Evolutionary conservation across 805 yeast genomes (phyloP), one percentile per base, ranked within the genome.

Genomic region (Spathaspora gorwiae): DNA sequence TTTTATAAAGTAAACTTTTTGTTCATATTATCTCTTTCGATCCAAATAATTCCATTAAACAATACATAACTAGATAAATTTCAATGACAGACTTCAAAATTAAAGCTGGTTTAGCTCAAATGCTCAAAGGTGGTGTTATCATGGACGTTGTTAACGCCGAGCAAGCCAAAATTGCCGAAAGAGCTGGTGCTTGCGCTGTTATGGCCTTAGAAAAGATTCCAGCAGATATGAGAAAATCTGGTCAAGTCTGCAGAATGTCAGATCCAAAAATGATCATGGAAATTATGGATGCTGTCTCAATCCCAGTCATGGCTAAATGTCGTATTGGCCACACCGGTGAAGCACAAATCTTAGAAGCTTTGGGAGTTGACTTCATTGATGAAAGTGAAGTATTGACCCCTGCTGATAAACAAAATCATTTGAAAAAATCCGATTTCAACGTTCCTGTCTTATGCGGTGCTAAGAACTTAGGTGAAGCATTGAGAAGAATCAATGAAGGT

Each of bases 141-240:
- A 79, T 80, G 85, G 85, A 80, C 59, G 94, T 85, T 34, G 88
- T 85, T 47, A 84, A 74, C 47, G 83, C 83, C 32, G 94, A 87
- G 57, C 94, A 87, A 66, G 95, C 95, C 19, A 62, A 72, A 37
- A 78, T 87, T 43, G 95, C 95, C 24, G 92, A 87, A 63, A 72
- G 68, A 44, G 92, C 95, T 3, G 95, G 95, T 48, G 95, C 95
- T 11, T 84, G 87, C 67, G 92, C 95, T 11, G 95, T 87, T 19
- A 87, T 87, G 95, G 95, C 95, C 5, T 72, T 87, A 52, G 95
- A 87, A 66, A 70, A 84, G 54, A 87, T 87, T 47, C 95, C 95
- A 9, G 89, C 94, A 7, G 94, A 87, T 60, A 87, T 87, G 79
- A 78, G 94, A 58, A 82, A 79, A 50, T 79, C 84, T 43, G 92